These are phyloP conservation scores for Wickerhamiella kazuoi DNA, from an alignment of 805 yeast genomes.

Conservation along the genomic window DNA sequence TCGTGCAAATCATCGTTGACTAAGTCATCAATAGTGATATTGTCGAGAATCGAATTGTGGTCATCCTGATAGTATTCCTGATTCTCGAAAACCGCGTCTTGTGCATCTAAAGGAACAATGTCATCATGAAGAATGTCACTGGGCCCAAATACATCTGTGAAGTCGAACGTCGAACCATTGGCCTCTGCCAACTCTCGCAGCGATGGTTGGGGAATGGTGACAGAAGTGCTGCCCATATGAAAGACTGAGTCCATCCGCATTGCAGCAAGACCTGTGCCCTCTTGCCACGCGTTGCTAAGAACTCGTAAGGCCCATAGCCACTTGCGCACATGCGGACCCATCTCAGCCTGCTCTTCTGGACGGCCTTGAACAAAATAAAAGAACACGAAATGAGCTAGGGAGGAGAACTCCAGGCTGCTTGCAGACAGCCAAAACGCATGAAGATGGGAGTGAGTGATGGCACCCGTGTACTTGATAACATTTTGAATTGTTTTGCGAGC, in stretches of 20 bases:
- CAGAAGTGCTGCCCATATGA: slow-evolving; percentile 15
- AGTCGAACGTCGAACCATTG: background rate
- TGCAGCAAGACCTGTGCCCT: slow-evolving; percentile 22
- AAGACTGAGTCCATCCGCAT: slow-evolving; percentile 20
- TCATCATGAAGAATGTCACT: slow-evolving; percentile 3
- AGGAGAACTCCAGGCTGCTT: slow-evolving; percentile 18
- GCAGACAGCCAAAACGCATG: slow-evolving; percentile 22
- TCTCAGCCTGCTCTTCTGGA: slow-evolving; percentile 14
- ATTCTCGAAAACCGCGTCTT: background rate
- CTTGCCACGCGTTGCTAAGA: slow-evolving; percentile 21
- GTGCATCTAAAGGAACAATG: slow-evolving; percentile 5
- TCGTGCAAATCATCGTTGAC: slow-evolving; percentile 6
- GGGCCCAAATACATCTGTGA: background rate
- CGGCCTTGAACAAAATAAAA: slow-evolving; percentile 20
- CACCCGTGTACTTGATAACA: slow-evolving; percentile 17
- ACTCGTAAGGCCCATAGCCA: slow-evolving; percentile 21
- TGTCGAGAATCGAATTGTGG: background rate
- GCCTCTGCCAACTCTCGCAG: background rate
- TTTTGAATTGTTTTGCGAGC: slow-evolving; percentile 18
- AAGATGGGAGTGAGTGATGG: slow-evolving; percentile 20
- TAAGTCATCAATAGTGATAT: slow-evolving; percentile 3
- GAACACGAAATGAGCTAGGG: slow-evolving; percentile 20
- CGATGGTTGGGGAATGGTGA: slow-evolving; percentile 1
- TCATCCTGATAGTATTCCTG: slow-evolving; percentile 3
- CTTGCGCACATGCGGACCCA: slow-evolving; percentile 16